phyloP scores from a whole-genome alignment of 176 grass and related monocot species.

The Guadua angustifolia region DNA sequence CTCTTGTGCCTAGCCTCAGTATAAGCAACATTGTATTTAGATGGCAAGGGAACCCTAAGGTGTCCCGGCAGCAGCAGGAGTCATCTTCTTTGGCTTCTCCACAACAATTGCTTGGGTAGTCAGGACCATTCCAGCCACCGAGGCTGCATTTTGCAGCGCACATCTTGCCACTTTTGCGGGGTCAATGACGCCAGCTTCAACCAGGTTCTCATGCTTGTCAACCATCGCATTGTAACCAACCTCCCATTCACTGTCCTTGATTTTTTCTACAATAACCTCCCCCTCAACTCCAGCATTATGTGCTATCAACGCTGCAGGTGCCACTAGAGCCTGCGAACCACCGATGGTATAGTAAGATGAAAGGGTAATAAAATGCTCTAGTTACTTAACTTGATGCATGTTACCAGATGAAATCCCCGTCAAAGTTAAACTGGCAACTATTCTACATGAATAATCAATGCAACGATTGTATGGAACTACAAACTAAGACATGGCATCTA shows the following conservation, averaged over 20 bases:
- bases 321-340: slow-evolving; percentile 59
- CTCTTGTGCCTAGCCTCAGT: neutral
- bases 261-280: slow-evolving; percentile 83
- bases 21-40: slow-evolving; percentile 34
- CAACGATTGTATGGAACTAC: neutral
- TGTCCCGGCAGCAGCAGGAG: slow-evolving; percentile 33
- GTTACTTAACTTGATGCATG: neutral
- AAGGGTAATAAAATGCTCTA: neutral
- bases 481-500: neutral
- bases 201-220: slow-evolving; percentile 81
- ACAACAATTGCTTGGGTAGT: slow-evolving; percentile 88
- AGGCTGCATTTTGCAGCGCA: slow-evolving; percentile 74
- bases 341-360: neutral
- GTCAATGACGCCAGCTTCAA: slow-evolving; percentile 82
- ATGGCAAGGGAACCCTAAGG: slow-evolving; percentile 55
- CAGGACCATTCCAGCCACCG: slow-evolving; percentile 85
- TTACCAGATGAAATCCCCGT: neutral
- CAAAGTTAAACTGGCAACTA: neutral
- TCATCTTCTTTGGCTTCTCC: slow-evolving; percentile 80
- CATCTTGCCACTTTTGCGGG: slow-evolving; percentile 85
- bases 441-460: neutral
- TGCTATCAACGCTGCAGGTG: slow-evolving; percentile 78
- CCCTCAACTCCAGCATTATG: slow-evolving; percentile 91
- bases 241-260: slow-evolving; percentile 78
- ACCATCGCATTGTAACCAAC: slow-evolving; percentile 89